These are phyloP conservation scores for Aspergillus cejpii DNA, from an alignment of 2,329 filamentous ascomycete species.

Conservation along the genomic window DNA sequence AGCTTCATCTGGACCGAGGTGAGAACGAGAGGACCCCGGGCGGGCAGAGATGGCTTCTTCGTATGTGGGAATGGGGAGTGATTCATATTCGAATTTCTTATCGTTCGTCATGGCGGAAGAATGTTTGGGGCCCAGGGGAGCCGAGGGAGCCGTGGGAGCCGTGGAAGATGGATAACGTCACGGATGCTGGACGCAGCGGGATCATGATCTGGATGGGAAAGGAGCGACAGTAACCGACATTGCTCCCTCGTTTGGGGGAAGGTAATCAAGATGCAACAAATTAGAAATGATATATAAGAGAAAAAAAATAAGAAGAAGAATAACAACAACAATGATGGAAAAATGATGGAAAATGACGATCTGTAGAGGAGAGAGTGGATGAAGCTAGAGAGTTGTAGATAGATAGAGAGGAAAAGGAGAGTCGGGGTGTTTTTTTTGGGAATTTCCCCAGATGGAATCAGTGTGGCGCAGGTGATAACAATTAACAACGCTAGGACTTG, in stretches of 20 bases:
- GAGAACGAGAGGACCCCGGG: constrained; percentile 45
- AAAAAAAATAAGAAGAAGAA: no score
- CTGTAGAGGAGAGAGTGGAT: constrained; percentile 1
- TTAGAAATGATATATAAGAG: constrained; percentile 1
- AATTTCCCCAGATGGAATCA: not conserved
- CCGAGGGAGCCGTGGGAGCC: constrained; percentile 31
- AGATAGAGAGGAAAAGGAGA: not conserved
- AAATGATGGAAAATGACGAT: constrained; percentile 5
- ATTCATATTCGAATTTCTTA: constrained; percentile 54
- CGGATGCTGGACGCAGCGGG: constrained; percentile 25
- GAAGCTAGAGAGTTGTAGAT: not conserved
- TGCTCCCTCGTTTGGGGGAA: constrained; percentile 12
- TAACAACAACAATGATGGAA: constrained; percentile 11
- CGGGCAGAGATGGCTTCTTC: constrained; percentile 67
- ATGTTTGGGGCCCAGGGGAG: constrained; percentile 28
- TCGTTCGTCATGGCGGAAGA: constrained; percentile 40
- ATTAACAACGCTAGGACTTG: no score
- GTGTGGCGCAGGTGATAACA: not conserved
- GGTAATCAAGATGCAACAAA: no score
- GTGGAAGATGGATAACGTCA: constrained; percentile 25
- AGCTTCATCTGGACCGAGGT: constrained; percentile 52
- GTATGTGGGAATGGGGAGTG: constrained; percentile 71
- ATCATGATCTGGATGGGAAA: constrained; percentile 37
- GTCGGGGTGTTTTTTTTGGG: no score
- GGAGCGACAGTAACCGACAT: constrained; percentile 29